Evolutionary conservation across 306 rosid genomes (phyloP), one percentile per base, ranked within the genome.

Genomic region (Cucurbita argyrosperma): DNA sequence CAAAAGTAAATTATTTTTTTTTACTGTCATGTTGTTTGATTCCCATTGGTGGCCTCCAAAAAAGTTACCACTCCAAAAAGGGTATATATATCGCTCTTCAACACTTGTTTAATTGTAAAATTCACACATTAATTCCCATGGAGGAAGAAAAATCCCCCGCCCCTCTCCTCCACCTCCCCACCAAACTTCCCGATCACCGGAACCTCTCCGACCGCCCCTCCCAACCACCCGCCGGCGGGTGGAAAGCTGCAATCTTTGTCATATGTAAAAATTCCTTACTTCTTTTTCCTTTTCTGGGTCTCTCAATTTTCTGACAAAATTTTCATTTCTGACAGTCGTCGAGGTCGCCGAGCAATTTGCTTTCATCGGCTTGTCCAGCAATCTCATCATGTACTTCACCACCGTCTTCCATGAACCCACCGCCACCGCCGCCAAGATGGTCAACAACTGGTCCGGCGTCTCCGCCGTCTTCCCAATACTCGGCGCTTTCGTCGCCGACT

Each of bases 171-270:
- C n/a, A 37, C 23, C 18, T 13, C 19, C 5, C 15, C 18, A 76
- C 6, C 23, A 3, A 49, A 47, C 5, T 69, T 4, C 54, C 58
- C 45, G 45, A 14, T 21, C 58, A 26, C 38, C 74, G 13, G 4
- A 62, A 13, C 26, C 26, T 10, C 9, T 26, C 57, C 57, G 19
- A 19, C 19, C 1, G 2, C 12, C 11, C 43, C 15, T 12, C 18
- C 1, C 45, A 70, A 45, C 45, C 56, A 10, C 19, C 82, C 5
- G 76, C 53, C 11, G 90, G 90, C 23, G 88, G 90, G 13, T 87
- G 90, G 90, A 63, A 39, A 37, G 90, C 90, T 1, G 90, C 90
- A 79, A 79, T 87, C 79, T 87, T 87, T 76, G 38, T 87, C 77
- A 84, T 82, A 35, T 76, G 90, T 86, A 78, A 74, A 74, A 80